Evolutionary conservation across 2,329 filamentous ascomycete species (phyloP), one percentile per base, ranked within the genome.

Genomic region (Xylariaceae sp.): DNA sequence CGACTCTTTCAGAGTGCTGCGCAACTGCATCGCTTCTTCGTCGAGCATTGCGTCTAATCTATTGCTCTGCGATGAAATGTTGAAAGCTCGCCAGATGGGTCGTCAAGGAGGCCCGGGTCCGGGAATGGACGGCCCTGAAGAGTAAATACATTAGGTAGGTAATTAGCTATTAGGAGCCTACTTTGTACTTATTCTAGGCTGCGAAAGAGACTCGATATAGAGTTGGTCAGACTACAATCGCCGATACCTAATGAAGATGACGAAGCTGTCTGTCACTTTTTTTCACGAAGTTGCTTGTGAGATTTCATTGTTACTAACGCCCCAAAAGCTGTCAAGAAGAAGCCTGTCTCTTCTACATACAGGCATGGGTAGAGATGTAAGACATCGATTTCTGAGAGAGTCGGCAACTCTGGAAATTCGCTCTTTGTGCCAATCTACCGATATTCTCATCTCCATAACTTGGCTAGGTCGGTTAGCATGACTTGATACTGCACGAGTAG

Each of bases 81-180:
- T 99, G 70, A 99, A 99, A 82, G 94, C 94, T 62, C 84, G 94
- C 73, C 93, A 99, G 80, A 99, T 99, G 94, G 88, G 83, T 53
- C 79, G 85, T 71, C 76, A 80, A 75, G 81, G 77, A 45, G 83
- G 83, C 18, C 85, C 85, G 2, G 85, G 85, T 5, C 83, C 84
- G 3, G 84, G 83, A 61, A 86, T 86, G 82, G 85, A 87, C 66
- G 84, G 56, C 17, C 59, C 59, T 10, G 59, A 59, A 50, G 59
- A 61, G 49, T 61, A n/a, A 58, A 51, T 30, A 23, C 23, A 23
- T 18, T n/a, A n/a, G n/a, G n/a, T n/a, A 45, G 51, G 51, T 51
- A 51, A 42, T 51, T 48, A 54, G 37, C 10, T 53, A 45, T 51
- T 49, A 47, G 47, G 30, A 35, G 49, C 23, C 49, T 51, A 51